phyloP scores from a whole-genome alignment of 1,139 yeast genomes.

The Magnusiomyces tetraspermus region DNA sequence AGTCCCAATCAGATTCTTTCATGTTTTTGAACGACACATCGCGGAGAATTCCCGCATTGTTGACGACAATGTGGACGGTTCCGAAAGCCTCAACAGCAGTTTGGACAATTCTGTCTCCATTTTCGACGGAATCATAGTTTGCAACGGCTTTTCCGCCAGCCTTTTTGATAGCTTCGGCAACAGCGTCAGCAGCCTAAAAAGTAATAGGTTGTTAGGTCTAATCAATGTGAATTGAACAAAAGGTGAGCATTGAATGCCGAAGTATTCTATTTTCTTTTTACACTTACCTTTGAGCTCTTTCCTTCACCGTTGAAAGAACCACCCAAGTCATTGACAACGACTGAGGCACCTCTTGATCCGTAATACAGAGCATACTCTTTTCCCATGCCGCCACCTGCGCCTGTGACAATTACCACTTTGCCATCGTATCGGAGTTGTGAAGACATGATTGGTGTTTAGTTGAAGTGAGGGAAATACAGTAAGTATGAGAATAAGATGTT shows the following conservation, averaged over 20 bases:
- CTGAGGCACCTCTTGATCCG: constrained; percentile 88
- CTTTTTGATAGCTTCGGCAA: constrained; percentile 69
- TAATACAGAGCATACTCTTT: constrained; percentile 77
- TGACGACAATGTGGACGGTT: constrained; percentile 77
- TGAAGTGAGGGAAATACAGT: no score
- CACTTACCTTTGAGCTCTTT: constrained; percentile 16
- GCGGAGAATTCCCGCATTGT: constrained; percentile 91
- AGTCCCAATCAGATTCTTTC: constrained; percentile 31
- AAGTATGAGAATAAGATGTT: no score
- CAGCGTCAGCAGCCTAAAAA: constrained; percentile 69
- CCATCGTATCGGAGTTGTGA: constrained; percentile 48
- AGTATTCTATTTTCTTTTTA: no score
- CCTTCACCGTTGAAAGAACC: constrained; percentile 64
- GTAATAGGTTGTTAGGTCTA: constrained; percentile 21
- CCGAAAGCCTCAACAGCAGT: constrained; percentile 85
- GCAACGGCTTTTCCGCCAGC: constrained; percentile 86
- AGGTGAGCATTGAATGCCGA: neutral
- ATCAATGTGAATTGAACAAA: no score
- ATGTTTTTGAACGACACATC: constrained; percentile 60
- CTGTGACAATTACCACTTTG: constrained; percentile 85
- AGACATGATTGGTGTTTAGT: no score
- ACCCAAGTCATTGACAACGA: constrained; percentile 86
- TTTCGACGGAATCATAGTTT: constrained; percentile 83
- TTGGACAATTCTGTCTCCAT: constrained; percentile 72
- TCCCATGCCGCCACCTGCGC: constrained; percentile 97